Evolutionary conservation across 1,284 basidiomycete genomes (phyloP).

Genomic region (Puccinia coronata): DNA sequence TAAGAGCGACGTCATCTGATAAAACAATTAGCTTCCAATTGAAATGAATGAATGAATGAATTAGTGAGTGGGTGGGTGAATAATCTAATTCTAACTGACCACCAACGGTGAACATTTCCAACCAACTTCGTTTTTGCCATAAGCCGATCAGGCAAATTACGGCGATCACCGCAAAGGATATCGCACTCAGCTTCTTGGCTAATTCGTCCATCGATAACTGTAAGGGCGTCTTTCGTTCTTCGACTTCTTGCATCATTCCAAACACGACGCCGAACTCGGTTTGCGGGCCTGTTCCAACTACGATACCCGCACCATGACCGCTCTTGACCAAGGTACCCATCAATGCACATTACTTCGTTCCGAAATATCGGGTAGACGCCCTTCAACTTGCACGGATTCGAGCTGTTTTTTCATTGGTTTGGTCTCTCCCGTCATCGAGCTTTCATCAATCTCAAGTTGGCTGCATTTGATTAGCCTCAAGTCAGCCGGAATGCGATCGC

Average conservation of each 20-base stretch:
- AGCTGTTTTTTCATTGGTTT: slow-evolving; percentile 72
- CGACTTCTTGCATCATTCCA: slow-evolving; percentile 97
- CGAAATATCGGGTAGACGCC: slow-evolving; percentile 69
- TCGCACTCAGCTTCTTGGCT: slow-evolving; percentile 82
- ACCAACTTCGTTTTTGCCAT: slow-evolving; percentile 80
- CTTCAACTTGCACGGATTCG: slow-evolving; percentile 66
- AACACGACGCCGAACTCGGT: slow-evolving; percentile 97
- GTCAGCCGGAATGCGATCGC: slow-evolving; percentile 94
- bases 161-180: slow-evolving; percentile 90
- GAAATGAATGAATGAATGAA: neutral
- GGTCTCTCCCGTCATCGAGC: slow-evolving; percentile 90
- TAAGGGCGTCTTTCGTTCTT: slow-evolving; percentile 88
- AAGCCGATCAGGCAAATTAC: slow-evolving; percentile 89
- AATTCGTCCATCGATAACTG: slow-evolving; percentile 96
- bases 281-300: slow-evolving; percentile 82
- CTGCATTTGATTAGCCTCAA: slow-evolving; percentile 76
- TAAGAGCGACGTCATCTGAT: slow-evolving; percentile 9
- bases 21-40: neutral
- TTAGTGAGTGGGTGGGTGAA: no score
- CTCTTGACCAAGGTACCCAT: slow-evolving; percentile 97
- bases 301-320: slow-evolving; percentile 81
- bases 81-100: slow-evolving; percentile 67
- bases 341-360: slow-evolving; percentile 84
- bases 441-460: slow-evolving; percentile 91
- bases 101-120: slow-evolving; percentile 99